These are phyloP conservation scores for Pythium aphanidermatum DNA, from an alignment of 352 stramenopile genomes.

Conservation along the genomic window DNA sequence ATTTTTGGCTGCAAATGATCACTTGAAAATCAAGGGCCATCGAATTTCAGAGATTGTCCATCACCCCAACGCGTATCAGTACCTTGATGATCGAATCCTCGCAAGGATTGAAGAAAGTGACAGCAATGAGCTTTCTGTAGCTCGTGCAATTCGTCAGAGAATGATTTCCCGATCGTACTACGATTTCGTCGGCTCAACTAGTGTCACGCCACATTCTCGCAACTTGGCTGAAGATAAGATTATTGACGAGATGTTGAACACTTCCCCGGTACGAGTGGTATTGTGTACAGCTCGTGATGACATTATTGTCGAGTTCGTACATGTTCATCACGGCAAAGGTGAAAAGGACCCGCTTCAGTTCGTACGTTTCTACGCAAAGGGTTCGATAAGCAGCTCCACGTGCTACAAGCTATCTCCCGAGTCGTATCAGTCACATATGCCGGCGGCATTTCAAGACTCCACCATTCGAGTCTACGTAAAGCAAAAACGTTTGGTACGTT, in stretches of 20 bases:
- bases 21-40: slow-evolving; percentile 50
- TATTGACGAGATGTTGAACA: slow-evolving; percentile 50
- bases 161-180: slow-evolving; percentile 75
- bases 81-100: slow-evolving; percentile 80
- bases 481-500: slow-evolving; percentile 42
- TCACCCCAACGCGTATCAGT: slow-evolving; percentile 67
- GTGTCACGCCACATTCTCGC: slow-evolving; percentile 36
- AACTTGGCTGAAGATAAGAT: slow-evolving; percentile 43
- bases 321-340: slow-evolving; percentile 79
- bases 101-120: slow-evolving; percentile 71
- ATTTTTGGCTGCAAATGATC: slow-evolving; percentile 58
- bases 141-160: slow-evolving; percentile 45
- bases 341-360: slow-evolving; percentile 59
- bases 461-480: slow-evolving; percentile 74
- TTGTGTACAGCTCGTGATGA: slow-evolving; percentile 27
- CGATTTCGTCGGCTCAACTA: slow-evolving; percentile 64
- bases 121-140: slow-evolving; percentile 30
- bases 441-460: slow-evolving; percentile 55
- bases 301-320: slow-evolving; percentile 79
- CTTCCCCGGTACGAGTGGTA: slow-evolving; percentile 29
- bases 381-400: slow-evolving; percentile 27
- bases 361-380: slow-evolving; percentile 79
- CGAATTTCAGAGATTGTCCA: slow-evolving; percentile 64
- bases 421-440: slow-evolving; percentile 64
- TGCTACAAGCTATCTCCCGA: slow-evolving; percentile 52